Percentiles rank a stretch among this genome's conserved stretches.
Conservation (phyloP, 2,329 filamentous ascomycete genomes). For the Hypoxylon sp. region DNA sequence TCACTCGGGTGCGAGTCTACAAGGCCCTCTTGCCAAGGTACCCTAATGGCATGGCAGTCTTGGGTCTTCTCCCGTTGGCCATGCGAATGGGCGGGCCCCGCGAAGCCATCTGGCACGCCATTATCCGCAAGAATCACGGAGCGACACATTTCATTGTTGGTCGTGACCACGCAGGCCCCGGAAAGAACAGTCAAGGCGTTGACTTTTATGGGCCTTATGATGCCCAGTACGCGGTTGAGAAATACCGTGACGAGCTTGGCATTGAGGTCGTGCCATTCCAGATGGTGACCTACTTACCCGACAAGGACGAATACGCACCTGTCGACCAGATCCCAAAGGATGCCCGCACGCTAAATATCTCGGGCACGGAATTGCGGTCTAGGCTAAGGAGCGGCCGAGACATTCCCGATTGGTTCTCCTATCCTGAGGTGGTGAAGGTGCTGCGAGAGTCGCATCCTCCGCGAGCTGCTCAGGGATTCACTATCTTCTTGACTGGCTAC, state of each 20-base stretch:
- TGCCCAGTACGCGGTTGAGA: slow-evolving; percentile 94
- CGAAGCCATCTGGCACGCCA: slow-evolving; percentile 99
- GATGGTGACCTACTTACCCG: slow-evolving; percentile 99
- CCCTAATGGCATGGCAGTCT: slow-evolving; percentile 98
- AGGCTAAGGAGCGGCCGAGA: slow-evolving; percentile 91
- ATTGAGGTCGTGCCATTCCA: slow-evolving; percentile 99
- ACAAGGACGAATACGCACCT: slow-evolving; percentile 95
- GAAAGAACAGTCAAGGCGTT: slow-evolving; percentile 96
- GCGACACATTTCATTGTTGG: slow-evolving; percentile 99
- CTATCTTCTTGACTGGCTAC: slow-evolving; percentile 97
- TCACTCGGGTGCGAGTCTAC: slow-evolving; percentile 98
- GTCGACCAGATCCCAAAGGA: slow-evolving; percentile 89
- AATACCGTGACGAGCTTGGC: slow-evolving; percentile 95
- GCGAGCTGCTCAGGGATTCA: slow-evolving; percentile 93
- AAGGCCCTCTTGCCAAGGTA: slow-evolving; percentile 96
- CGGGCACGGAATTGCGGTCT: slow-evolving; percentile 89
- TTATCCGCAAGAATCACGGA: slow-evolving; percentile 99
- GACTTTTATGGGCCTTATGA: slow-evolving; percentile 99
- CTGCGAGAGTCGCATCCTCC: slow-evolving; percentile 96
- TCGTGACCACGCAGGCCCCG: slow-evolving; percentile 96
- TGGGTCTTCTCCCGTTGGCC: slow-evolving; percentile 92
- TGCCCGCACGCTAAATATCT: slow-evolving; percentile 88
- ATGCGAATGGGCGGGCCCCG: slow-evolving; percentile 99
- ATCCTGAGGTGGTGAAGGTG: slow-evolving; percentile 97
- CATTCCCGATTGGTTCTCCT: slow-evolving; percentile 99